Percentiles rank a stretch among this genome's conserved stretches.
Conservation (phyloP, 306 rosid species). For the Macrotyloma uniflorum region DNA sequence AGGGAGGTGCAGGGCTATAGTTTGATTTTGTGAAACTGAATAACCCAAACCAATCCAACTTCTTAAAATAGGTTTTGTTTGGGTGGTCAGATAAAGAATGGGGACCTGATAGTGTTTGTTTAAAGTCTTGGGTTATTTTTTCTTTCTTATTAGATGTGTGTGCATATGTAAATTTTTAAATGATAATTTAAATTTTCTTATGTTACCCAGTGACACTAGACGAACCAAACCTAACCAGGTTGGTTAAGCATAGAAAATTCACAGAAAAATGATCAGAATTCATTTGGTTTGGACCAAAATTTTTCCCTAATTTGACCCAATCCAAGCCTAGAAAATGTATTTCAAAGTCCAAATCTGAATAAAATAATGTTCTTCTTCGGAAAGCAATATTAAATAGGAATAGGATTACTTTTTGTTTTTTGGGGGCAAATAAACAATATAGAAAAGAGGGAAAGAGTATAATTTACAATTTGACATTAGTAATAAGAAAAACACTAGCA, state of each 20-base stretch:
- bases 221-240: not conserved
- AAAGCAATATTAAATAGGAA: not conserved
- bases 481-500: not conserved
- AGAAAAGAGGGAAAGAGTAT: slow-evolving; percentile 11
- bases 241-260: not conserved
- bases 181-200: not conserved
- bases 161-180: not conserved
- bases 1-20: not conserved
- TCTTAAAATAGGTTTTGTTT: not conserved
- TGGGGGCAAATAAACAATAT: not conserved
- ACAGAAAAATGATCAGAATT: not conserved
- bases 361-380: not conserved
- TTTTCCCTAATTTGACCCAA: not conserved
- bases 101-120: not conserved
- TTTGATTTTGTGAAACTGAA: not conserved
- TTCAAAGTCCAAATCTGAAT: not conserved
- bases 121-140: not conserved
- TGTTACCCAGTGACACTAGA: not conserved
- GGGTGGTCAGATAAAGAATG: not conserved
- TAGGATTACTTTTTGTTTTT: not conserved
- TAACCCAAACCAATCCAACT: not conserved
- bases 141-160: not conserved
- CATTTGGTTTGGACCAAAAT: not conserved
- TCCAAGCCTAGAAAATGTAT: not conserved
- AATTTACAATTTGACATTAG: not conserved